Evolutionary conservation across 441 rosid species (phyloP).

Genomic region (Pelargonium citronellum): DNA sequence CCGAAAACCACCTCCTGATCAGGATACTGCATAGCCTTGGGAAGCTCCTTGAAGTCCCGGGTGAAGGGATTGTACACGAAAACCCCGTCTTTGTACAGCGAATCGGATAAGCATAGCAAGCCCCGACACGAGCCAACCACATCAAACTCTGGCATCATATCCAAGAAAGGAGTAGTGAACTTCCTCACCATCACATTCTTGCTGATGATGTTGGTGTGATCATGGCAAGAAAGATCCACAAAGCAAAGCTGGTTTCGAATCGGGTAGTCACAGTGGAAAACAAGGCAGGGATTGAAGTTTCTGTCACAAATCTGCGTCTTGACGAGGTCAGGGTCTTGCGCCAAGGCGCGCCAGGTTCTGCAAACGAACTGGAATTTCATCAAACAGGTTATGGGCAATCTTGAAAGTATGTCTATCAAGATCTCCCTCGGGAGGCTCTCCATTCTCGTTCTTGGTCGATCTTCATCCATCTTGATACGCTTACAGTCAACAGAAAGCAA

Average conservation of each 20-base stretch:
- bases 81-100: conserved; percentile 53
- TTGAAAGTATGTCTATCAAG: conserved; percentile 55
- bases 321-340: conserved; percentile 39
- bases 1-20: conserved; percentile 74
- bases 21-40: conserved; percentile 44
- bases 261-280: conserved; percentile 74
- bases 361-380: conserved; percentile 64
- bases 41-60: conserved; percentile 42
- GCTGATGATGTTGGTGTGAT: background rate
- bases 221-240: conserved; percentile 39
- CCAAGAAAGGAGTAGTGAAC: conserved; percentile 41
- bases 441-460: conserved; percentile 27
- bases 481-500: conserved; percentile 14
- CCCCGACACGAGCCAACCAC: conserved; percentile 74
- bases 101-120: conserved; percentile 59
- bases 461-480: conserved; percentile 18
- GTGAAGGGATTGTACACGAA: conserved; percentile 75
- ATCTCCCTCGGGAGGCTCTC: conserved; percentile 64
- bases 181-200: conserved; percentile 37
- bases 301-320: conserved; percentile 27
- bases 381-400: conserved; percentile 62
- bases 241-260: conserved; percentile 61
- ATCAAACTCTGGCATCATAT: conserved; percentile 64
- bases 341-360: conserved; percentile 54
- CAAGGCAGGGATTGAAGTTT: conserved; percentile 46